These are phyloP conservation scores for Fusarium subglutinans DNA, from an alignment of 2,329 filamentous ascomycete genomes.

Conservation along the genomic window DNA sequence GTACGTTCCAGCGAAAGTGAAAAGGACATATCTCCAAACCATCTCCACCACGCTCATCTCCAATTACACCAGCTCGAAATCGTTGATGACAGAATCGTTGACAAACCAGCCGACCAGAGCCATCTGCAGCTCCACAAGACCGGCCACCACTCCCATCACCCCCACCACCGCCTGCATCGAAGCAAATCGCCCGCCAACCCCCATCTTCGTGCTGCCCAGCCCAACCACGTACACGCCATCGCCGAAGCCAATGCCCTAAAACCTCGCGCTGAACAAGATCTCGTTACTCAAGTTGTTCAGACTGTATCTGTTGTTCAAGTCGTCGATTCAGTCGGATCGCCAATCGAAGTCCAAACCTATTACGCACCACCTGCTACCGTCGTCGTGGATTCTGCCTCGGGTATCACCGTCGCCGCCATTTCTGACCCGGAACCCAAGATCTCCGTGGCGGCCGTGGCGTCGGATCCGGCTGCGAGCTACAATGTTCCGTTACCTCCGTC, in stretches of 20 bases:
- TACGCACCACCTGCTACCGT: constrained; percentile 51
- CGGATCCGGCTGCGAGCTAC: constrained; percentile 35
- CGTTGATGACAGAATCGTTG: constrained; percentile 24
- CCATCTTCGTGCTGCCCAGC: constrained; percentile 37
- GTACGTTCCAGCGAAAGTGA: constrained; percentile 23
- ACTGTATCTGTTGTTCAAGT: constrained; percentile 65
- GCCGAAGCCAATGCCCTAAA: constrained; percentile 29
- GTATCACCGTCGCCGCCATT: constrained; percentile 49
- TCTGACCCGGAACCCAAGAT: constrained; percentile 39
- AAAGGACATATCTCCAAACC: constrained; percentile 9
- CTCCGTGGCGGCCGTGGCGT: constrained; percentile 37
- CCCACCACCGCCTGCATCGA: constrained; percentile 35
- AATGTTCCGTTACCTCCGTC: constrained; percentile 34
- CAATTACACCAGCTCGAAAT: constrained; percentile 25
- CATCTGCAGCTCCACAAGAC: constrained; percentile 31
- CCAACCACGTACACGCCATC: constrained; percentile 14
- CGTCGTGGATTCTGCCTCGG: constrained; percentile 49
- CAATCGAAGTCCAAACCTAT: constrained; percentile 56
- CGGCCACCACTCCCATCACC: constrained; percentile 38
- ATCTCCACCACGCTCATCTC: constrained; percentile 28
- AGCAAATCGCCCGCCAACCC: constrained; percentile 25
- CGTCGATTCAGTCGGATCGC: constrained; percentile 58
- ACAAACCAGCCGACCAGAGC: constrained; percentile 16
- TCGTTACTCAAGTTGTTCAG: constrained; percentile 60
- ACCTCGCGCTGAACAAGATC: constrained; percentile 34